phyloP scores from a whole-genome alignment of 768 basidiomycete species.

The Amylocystis lapponica region DNA sequence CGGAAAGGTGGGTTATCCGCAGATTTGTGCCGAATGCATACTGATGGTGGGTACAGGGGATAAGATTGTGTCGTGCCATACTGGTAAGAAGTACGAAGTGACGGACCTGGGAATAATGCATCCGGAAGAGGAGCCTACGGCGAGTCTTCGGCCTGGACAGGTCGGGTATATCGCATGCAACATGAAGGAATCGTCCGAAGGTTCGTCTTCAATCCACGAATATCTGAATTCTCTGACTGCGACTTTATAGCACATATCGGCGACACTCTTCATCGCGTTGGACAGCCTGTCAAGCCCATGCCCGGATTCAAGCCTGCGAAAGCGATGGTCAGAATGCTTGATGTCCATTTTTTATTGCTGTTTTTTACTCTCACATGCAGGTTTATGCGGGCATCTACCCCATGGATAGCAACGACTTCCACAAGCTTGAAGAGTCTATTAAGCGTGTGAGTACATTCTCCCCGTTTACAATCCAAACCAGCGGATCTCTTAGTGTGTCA shows the following conservation, averaged over 20 bases:
- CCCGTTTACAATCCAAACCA: not conserved
- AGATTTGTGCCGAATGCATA: not conserved
- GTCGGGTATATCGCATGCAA: slow-evolving; percentile 91
- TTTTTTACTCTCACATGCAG: too few species aligned
- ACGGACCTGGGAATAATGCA: slow-evolving; percentile 85
- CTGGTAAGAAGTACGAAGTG: slow-evolving; percentile 85
- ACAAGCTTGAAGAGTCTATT: slow-evolving; percentile 94
- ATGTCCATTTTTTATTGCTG: not conserved
- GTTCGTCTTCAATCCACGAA: slow-evolving; percentile 31
- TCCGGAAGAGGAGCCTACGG: slow-evolving; percentile 80
- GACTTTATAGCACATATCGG: slow-evolving; percentile 81
- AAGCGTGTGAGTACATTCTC: slow-evolving; percentile 54
- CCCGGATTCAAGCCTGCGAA: slow-evolving; percentile 89
- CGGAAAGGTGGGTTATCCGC: slow-evolving; percentile 56
- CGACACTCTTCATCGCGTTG: slow-evolving; percentile 81
- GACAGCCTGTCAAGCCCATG: slow-evolving; percentile 72
- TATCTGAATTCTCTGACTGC: not conserved
- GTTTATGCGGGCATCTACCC: slow-evolving; percentile 96
- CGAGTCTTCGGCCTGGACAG: slow-evolving; percentile 66
- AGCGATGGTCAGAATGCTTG: slow-evolving; percentile 71
- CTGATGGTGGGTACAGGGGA: slow-evolving; percentile 52
- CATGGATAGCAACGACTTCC: slow-evolving; percentile 84
- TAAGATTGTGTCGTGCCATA: slow-evolving; percentile 79
- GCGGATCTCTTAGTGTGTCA: slow-evolving; percentile 5
- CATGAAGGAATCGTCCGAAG: slow-evolving; percentile 96